Conservation (phyloP, 169 alveolate genomes). For the Plasmodium yoelii region DNA sequence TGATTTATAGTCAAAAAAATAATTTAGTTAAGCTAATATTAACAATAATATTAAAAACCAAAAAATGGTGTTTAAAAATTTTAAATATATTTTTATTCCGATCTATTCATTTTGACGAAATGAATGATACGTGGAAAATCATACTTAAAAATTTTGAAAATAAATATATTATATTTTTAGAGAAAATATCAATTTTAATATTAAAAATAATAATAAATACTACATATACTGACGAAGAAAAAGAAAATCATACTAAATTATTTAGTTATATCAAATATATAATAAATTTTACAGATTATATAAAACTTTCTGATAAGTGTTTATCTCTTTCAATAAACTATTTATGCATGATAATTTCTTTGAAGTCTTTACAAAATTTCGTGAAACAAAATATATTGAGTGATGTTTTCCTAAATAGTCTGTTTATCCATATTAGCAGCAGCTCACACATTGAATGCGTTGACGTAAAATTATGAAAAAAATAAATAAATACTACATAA, state of each 20-base stretch:
- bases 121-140: constrained; percentile 63
- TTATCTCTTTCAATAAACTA: constrained; percentile 41
- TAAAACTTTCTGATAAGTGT: constrained; percentile 55
- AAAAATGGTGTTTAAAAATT: constrained; percentile 68
- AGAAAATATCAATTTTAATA: constrained; percentile 54
- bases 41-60: constrained; percentile 31
- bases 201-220: constrained; percentile 58
- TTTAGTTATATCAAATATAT: constrained; percentile 47
- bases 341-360: constrained; percentile 44
- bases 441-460: constrained; percentile 63
- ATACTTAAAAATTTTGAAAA: constrained; percentile 52
- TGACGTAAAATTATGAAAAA: constrained; percentile 25
- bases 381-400: constrained; percentile 63
- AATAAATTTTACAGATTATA: constrained; percentile 46
- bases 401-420: constrained; percentile 26
- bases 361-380: constrained; percentile 39
- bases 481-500: background rate
- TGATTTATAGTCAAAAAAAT: constrained; percentile 19
- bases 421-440: constrained; percentile 44
- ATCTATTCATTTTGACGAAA: constrained; percentile 56
- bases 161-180: constrained; percentile 48
- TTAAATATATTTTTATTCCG: constrained; percentile 63
- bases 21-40: constrained; percentile 36
- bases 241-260: constrained; percentile 8
- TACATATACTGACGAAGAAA: constrained; percentile 47